Evolutionary conservation across 139 green algal genomes (phyloP).

Genomic region (Chlamydomonas incerta): DNA sequence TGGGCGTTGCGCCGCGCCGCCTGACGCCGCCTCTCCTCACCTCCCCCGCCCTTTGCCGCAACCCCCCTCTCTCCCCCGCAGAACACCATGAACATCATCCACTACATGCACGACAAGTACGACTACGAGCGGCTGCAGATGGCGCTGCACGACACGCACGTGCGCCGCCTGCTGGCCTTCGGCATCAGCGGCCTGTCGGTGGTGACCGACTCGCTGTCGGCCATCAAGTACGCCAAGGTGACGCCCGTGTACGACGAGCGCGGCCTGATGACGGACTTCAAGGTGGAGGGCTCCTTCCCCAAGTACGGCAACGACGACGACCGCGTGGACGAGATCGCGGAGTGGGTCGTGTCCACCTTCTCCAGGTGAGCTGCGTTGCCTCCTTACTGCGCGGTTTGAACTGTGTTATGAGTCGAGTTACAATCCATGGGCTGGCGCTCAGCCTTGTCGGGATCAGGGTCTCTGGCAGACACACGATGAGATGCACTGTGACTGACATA

Average conservation of each 20-base stretch:
- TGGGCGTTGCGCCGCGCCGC: too few species aligned
- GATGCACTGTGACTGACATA: too few species aligned
- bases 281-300: slow-evolving; percentile 62
- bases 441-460: too few species aligned
- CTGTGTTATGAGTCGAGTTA: too few species aligned
- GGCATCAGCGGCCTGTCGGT: slow-evolving; percentile 79
- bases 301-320: slow-evolving; percentile 86
- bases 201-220: slow-evolving; percentile 77
- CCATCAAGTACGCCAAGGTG: slow-evolving; percentile 85
- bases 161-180: slow-evolving; percentile 75
- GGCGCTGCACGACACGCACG: slow-evolving; percentile 82
- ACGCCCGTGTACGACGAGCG: slow-evolving; percentile 59
- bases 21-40: too few species aligned
- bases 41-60: too few species aligned
- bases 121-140: slow-evolving; percentile 83
- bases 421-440: too few species aligned
- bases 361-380: slow-evolving; percentile 23
- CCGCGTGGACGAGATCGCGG: slow-evolving; percentile 70
- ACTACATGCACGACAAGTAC: slow-evolving; percentile 85
- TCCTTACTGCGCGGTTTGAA: too few species aligned
- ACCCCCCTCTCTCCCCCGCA: not conserved
- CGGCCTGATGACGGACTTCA: slow-evolving; percentile 70
- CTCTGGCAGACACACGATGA: too few species aligned
- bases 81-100: too few species aligned
- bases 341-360: slow-evolving; percentile 65